Evolutionary conservation across 805 yeast species (phyloP).

Genomic region (Scheffersomyces ergatensis): DNA sequence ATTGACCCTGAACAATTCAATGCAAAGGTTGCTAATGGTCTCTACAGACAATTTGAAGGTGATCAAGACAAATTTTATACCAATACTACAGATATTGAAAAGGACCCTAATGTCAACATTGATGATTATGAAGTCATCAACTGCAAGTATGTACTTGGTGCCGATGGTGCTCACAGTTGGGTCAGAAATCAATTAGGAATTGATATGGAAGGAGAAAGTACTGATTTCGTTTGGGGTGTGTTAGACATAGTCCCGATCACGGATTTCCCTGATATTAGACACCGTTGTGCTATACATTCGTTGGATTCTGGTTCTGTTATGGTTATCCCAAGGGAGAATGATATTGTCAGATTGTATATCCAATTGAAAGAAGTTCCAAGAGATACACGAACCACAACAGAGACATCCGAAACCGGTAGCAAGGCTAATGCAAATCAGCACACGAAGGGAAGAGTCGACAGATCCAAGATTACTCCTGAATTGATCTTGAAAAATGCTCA

Average conservation of each 20-base stretch:
- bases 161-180: slow-evolving; percentile 24
- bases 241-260: slow-evolving; percentile 32
- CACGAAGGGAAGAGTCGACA: slow-evolving; percentile 21
- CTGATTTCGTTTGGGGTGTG: slow-evolving; percentile 35
- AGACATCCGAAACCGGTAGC: slow-evolving; percentile 10
- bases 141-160: slow-evolving; percentile 29
- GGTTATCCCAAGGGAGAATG: slow-evolving; percentile 33
- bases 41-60: slow-evolving; percentile 22
- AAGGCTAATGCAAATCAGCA: too few relatives aligned
- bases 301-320: slow-evolving; percentile 26
- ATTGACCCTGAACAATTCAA: slow-evolving; percentile 12
- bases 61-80: slow-evolving; percentile 13
- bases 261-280: slow-evolving; percentile 32
- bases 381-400: slow-evolving; percentile 5
- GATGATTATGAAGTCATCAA: slow-evolving; percentile 15
- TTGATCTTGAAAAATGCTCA: slow-evolving; percentile 15
- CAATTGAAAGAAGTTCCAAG: slow-evolving; percentile 16
- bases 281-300: slow-evolving; percentile 29
- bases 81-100: slow-evolving; percentile 1
- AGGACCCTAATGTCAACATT: slow-evolving; percentile 4
- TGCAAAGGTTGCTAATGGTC: slow-evolving; percentile 19
- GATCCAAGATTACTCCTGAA: slow-evolving; percentile 30
- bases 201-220: slow-evolving; percentile 30
- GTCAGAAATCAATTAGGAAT: slow-evolving; percentile 27
- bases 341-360: slow-evolving; percentile 27